These are phyloP conservation scores for Yamadazyma insecticola DNA, from an alignment of 805 yeast species.

Conservation along the genomic window DNA sequence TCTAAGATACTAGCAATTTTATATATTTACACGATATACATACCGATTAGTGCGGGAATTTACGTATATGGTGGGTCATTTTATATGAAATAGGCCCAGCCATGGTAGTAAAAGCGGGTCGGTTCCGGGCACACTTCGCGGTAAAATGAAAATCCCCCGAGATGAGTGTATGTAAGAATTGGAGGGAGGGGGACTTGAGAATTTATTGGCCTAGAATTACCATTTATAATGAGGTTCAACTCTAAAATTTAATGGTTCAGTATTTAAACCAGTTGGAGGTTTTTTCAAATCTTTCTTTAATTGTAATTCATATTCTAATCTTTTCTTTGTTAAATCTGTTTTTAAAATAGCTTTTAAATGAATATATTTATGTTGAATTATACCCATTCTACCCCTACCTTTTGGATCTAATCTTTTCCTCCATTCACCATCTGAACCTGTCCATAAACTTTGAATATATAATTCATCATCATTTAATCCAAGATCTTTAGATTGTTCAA, in stretches of 20 bases:
- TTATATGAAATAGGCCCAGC: too few species aligned
- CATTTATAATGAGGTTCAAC: conserved; percentile 40
- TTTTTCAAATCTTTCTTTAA: conserved; percentile 44
- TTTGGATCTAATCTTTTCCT: conserved; percentile 68
- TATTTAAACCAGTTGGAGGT: conserved; percentile 48
- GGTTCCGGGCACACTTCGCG: too few species aligned
- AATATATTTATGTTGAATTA: conserved; percentile 68
- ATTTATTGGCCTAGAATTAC: too few species aligned
- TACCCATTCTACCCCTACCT: conserved; percentile 88
- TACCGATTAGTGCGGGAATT: too few species aligned
- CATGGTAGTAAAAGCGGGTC: too few species aligned
- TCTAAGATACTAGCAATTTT: too few species aligned
- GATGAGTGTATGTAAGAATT: too few species aligned
- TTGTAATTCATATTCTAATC: conserved; percentile 57
- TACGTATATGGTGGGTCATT: too few species aligned
- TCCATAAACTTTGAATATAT: conserved; percentile 81
- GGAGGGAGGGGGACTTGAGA: too few species aligned
- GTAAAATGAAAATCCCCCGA: too few species aligned
- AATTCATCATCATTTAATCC: conserved; percentile 57
- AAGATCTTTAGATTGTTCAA: conserved; percentile 60
- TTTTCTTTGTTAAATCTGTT: conserved; percentile 56
- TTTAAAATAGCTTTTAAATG: conserved; percentile 78
- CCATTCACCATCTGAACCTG: conserved; percentile 83
- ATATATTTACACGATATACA: too few species aligned
- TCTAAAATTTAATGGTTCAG: conserved; percentile 39